Percentiles rank a stretch among this genome's conserved stretches.
Conservation (phyloP, 2,329 filamentous ascomycete genomes). For the Penicillium sp. region DNA sequence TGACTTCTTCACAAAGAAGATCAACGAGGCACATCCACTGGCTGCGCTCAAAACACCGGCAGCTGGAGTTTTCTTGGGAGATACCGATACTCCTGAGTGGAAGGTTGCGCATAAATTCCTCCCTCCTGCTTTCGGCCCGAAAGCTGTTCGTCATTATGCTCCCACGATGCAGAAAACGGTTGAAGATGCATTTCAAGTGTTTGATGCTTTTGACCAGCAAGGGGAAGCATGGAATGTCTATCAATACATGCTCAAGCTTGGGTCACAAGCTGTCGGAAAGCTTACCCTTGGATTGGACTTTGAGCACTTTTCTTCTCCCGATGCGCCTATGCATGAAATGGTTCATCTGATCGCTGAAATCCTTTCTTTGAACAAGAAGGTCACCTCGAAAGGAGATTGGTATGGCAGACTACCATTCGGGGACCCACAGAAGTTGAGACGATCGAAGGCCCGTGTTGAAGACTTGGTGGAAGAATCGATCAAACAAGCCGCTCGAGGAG, state of each 20-base stretch:
- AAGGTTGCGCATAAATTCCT: slow-evolving; percentile 54
- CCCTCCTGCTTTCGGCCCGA: slow-evolving; percentile 16
- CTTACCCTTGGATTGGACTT: slow-evolving; percentile 44
- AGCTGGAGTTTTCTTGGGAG: slow-evolving; percentile 32
- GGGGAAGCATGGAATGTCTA: slow-evolving; percentile 47
- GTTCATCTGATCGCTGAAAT: slow-evolving; percentile 48
- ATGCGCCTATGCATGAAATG: slow-evolving; percentile 51
- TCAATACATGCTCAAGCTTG: slow-evolving; percentile 48
- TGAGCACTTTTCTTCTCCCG: slow-evolving; percentile 39
- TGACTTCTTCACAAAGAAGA: slow-evolving; percentile 53
- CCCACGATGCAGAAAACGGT: slow-evolving; percentile 55
- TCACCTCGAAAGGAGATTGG: slow-evolving; percentile 53
- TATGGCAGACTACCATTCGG: slow-evolving; percentile 56
- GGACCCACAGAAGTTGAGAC: slow-evolving; percentile 45
- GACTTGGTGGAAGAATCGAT: slow-evolving; percentile 24
- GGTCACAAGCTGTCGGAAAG: slow-evolving; percentile 43
- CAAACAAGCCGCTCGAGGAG: slow-evolving; percentile 16
- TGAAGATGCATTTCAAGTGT: slow-evolving; percentile 47
- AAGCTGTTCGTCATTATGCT: slow-evolving; percentile 41
- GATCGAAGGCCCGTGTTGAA: slow-evolving; percentile 14
- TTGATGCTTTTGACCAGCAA: slow-evolving; percentile 47
- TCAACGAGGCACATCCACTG: slow-evolving; percentile 35
- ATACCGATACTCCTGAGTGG: slow-evolving; percentile 32
- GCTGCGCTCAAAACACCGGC: slow-evolving; percentile 23
- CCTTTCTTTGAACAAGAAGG: slow-evolving; percentile 56